Base-by-base conservation (phyloP, 176 grass and related monocot genomes). In the Chloris gayana region DNA sequence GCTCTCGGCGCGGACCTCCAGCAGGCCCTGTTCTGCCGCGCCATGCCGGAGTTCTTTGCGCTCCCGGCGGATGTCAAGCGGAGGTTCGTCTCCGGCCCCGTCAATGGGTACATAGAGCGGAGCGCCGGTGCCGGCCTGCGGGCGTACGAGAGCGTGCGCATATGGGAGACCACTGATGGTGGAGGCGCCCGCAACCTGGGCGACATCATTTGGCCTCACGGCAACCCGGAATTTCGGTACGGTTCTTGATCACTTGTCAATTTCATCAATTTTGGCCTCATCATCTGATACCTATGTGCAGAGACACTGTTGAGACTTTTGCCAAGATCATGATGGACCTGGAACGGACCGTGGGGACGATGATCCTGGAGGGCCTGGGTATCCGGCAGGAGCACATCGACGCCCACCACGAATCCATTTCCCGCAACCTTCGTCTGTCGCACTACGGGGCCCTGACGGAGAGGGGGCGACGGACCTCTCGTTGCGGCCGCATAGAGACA, bases 41-140 rank as follows among this genome's bases (percentile, higher is more conserved):
- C 76, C 27, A 0, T 83, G 67, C 78, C 82, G 10, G 91, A 88
- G 41, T 32, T 90, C 33, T 93, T 93, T 72, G 74, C 67, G 15
- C 74, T 90, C 12, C 91, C 91, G 4, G 10, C 12, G 41, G 8
- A 44, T 10, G 41, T 44, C 41, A 44, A 44, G 41, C 41, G 9
- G 41, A 44, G 41, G 10, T 10, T 44, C 9, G 12, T 44, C 41
- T 44, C 41, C 9, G 41, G 41, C 9, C 11, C 30, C 79, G 0
- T 10, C 75, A 80, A 7, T 0, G 89, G 89, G 6, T 91, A 91
- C 77, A 76, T 91, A 46, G 69, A 65, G 54, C 72, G 41, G 41
- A 87, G 42, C 0, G 41, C 21, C 78, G 2, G 41, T 10, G 2
- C 88, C 7, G 64, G 67, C 75, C 2, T 44, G 32, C 41, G 79